Base-by-base conservation (phyloP, 1,284 basidiomycete genomes). In the Ustilago tritici region DNA sequence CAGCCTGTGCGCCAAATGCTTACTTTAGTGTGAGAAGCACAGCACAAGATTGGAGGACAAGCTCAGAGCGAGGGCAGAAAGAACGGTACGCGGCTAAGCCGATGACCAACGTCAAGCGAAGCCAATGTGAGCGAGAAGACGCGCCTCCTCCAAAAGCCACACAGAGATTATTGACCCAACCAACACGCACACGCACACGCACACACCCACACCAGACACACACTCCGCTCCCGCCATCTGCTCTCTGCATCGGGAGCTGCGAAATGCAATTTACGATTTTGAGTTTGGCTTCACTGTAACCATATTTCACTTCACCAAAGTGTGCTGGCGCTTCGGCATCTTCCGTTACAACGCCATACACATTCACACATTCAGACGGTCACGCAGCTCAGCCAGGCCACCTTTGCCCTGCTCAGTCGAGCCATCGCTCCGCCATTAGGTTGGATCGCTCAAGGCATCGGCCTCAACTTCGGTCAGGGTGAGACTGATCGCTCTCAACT, bases 171-270 rank as follows among this genome's bases (percentile, higher is more conserved):
- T 43, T 56, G 23, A 28, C 50, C 28, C 50, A 52, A 9, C 9
- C 50, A 15, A 17, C 15, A 35, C 17, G 2, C 52, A 34, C 52
- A 11, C 52, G 2, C 52, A 10, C 52, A 2, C 9, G 0, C 14
- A 14, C 12, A 47, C 46, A 1, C 14, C 2, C 23, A 23, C 23
- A 28, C 23, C 28, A 8, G 17, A 19, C n/a, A 34, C 49, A 50
- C 28, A 5, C 23, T 7, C 41, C 7, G 28, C 46, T 49, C 8
- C n/a, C 23, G 19, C 34, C 19, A 35, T 19, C n/a, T 14, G 19
- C 35, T 36, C 35, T 31, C 32, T 55, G 60, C 52, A 55, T 56
- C 60, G 52, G 60, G 60, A 14, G 41, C 19, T 38, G 41, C 60
- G 31, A 43, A 60, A 40, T 60, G 47, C 58, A 60, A 14, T 47